Evolutionary conservation across 352 stramenopile genomes (phyloP), one percentile per base, ranked within the genome.

Genomic region (Plasmopara halstedii): DNA sequence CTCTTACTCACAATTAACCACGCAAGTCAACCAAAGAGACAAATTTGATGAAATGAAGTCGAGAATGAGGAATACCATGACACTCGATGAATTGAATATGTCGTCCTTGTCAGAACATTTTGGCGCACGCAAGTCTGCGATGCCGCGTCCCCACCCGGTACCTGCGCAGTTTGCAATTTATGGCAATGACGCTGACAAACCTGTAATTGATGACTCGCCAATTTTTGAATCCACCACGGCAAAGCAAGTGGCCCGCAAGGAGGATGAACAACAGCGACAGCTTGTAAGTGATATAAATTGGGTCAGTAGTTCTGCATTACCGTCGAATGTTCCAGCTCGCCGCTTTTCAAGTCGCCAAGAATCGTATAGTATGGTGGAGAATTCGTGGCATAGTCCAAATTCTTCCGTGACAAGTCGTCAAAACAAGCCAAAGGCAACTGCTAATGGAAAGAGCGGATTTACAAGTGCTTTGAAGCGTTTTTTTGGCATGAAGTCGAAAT

Each of bases 401-500:
- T 67, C 61, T 35, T 50, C 57, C 20, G 58, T 56, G 13, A 37
- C 48, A 44, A 59, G 46, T 14, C 40, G 29, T 41, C 29, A 31
- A 41, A 34, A 20, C 43, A 27, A 23, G 0, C 42, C 22, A 37
- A 27, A 15, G 33, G 22, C 25, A 39, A 36, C 38, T 32, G 34
- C 32, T 20, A 55, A 65, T 10, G 22, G 32, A 7, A 62, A 54
- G 14, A 46, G 49, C 5, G 64, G 77, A 1, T 70, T 89, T 18
- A 56, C 68, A 31, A 64, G 67, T 13, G 75, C 65, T 17, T 35
- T 89, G 0, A 87, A 87, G 53, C 62, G 78, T 0, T 79, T 89
- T 6, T 85, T 89, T 33, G 73, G 73, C 4, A 75, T 87, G 35
- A 62, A 44, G 17, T 53, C 53, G 2, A 78, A 70, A 39, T 19